These are phyloP conservation scores for Brassica nigra DNA, from an alignment of 345 rosid genomes.

Conservation along the genomic window DNA sequence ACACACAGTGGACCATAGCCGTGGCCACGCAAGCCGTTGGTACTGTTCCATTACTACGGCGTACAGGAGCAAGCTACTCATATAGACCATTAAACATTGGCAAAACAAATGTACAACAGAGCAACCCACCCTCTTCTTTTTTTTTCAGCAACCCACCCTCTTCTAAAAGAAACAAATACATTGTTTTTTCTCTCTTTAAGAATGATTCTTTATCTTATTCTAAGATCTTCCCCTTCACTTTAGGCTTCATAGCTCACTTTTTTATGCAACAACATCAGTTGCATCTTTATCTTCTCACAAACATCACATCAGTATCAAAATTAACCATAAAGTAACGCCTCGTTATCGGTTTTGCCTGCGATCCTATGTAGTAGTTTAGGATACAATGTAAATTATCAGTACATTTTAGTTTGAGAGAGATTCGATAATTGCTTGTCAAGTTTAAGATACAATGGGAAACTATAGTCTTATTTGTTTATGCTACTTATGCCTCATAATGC, in stretches of 20 bases:
- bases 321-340: neutral
- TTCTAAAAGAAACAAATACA: constrained; percentile 34
- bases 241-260: constrained; percentile 37
- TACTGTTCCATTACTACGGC: constrained; percentile 18
- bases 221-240: constrained; percentile 34
- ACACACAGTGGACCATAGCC: constrained; percentile 26
- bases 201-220: constrained; percentile 42
- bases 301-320: constrained; percentile 21
- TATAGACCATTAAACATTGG: constrained; percentile 38
- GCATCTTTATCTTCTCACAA: constrained; percentile 35
- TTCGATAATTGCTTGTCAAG: constrained; percentile 30
- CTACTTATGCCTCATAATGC: constrained; percentile 10
- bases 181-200: constrained; percentile 30
- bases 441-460: neutral
- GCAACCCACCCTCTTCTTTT: constrained; percentile 14
- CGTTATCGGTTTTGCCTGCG: neutral
- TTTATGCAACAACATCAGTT: constrained; percentile 37
- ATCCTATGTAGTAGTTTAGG: constrained; percentile 14
- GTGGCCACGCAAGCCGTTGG: constrained; percentile 36
- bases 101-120: constrained; percentile 36
- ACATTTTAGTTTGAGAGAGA: constrained; percentile 9
- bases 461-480: constrained; percentile 11
- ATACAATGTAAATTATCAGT: neutral
- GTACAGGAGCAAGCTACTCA: constrained; percentile 39
- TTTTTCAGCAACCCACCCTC: constrained; percentile 13